A percentile compares a stretch with the other conserved stretches of the same genome.
These are phyloP conservation scores for Phytophthora constricta DNA, from an alignment of 352 stramenopile genomes.

Conservation along the genomic window DNA sequence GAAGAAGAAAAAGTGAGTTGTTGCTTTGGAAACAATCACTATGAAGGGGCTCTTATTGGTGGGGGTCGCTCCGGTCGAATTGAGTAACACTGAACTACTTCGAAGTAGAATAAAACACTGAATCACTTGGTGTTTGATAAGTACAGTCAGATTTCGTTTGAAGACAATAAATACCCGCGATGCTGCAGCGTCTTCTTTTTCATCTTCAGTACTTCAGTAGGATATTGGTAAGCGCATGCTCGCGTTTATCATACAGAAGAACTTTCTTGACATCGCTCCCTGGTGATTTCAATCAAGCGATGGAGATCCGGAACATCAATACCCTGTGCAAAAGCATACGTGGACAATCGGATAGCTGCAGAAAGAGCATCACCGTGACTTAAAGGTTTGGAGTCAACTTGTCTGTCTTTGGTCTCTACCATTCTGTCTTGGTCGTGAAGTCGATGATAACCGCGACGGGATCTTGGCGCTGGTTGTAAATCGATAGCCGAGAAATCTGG, in stretches of 20 bases:
- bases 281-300: conserved; percentile 17
- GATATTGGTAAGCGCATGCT: too few species aligned
- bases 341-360: conserved; percentile 21
- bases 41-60: too few species aligned
- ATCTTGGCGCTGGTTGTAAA: conserved; percentile 19
- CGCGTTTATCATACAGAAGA: too few species aligned
- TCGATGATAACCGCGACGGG: conserved; percentile 13
- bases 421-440: background rate
- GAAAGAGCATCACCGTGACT: conserved; percentile 25
- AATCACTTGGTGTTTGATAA: too few species aligned
- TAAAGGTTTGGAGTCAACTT: conserved; percentile 1
- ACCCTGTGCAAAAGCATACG: conserved; percentile 28
- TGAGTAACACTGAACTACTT: too few species aligned
- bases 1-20: conserved; percentile 31
- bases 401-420: background rate
- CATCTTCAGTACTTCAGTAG: too few species aligned
- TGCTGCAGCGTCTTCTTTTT: too few species aligned
- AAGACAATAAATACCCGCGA: background rate
- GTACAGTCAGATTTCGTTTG: background rate
- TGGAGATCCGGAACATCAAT: conserved; percentile 22
- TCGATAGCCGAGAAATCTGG: conserved; percentile 7
- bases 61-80: too few species aligned
- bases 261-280: conserved; percentile 9
- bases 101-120: background rate
- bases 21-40: too few species aligned